Base-by-base conservation (phyloP, 495 filamentous ascomycete species). In the Lepraria neglecta region DNA sequence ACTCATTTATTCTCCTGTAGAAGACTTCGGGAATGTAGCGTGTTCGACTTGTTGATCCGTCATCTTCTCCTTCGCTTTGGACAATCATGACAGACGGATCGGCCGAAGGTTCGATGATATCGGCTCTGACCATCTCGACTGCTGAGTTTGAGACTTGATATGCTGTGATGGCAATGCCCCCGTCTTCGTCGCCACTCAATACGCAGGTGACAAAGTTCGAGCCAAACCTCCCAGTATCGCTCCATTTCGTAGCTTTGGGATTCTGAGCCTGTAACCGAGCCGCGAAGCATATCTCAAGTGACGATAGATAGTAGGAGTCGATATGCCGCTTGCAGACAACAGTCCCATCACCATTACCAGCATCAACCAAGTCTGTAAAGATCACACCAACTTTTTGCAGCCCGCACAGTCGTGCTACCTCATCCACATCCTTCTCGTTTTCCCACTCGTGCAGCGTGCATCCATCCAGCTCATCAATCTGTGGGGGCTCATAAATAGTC, bases 11-110 rank as follows among this genome's bases (percentile, higher is more conserved):
- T 59, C 85, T 82, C 51, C 94, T 85, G 74, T 92, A 99, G 76
- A 97, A 97, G 17, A 99, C 94, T 65, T 99, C 94, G 3, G 95
- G 94, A 46, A 97, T 95, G 69, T 99, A 99, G 52, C 91, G 81
- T 30, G 86, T 86, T 59, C 82, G 84, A 72, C 82, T 88, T n/a
- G 73, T 75, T 31, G 74, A 76, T 59, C 79, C 83, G 57, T 92
- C 87, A 42, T 92, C 88, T 66, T 91, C 89, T 52, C 96, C 90
- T 70, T 96, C 94, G 31, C 87, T 87, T 60, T 90, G 90, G 14
- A 99, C 92, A 42, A 99, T 82, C 94, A 99, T 97, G 50, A 92
- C 86, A 9, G 78, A 82, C 4, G 94, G 94, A 60, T 97, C 94
- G 21, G 94, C 91, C 6, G 88, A 97, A 3, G 94, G 90, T 67